Evolutionary conservation across 805 yeast genomes (phyloP), one percentile per base, ranked within the genome.

Genomic region (Suhomyces sp.): DNA sequence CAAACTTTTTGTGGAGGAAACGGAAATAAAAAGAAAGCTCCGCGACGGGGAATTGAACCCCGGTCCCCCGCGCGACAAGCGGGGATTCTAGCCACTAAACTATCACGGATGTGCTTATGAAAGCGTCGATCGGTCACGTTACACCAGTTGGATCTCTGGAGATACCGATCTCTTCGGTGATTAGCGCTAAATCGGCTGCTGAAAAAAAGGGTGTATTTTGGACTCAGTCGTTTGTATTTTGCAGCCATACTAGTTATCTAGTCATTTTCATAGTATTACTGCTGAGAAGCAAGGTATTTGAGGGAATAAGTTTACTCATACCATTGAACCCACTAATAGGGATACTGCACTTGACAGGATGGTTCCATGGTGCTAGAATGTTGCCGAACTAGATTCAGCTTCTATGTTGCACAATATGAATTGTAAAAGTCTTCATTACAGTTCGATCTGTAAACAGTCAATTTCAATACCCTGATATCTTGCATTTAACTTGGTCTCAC

Each of bases 51-150:
- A 36, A 36, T 36, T 36, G 41, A 38, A 38, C 42, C 42, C 42
- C 42, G 42, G 42, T 38, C 42, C 42, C 42, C 42, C 42, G 42
- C 42, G 42, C 42, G 42, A 38, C 42, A 38, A 38, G 42, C 42
- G 42, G 42, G 42, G 42, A 38, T 38, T 38, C 42, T 38, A 38
- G 42, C 42, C 42, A 38, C 42, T 38, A 38, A 38, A 38, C 42
- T 38, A 38, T 38, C 42, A 15, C 33, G 33, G 33, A 29, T 12
- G 10, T 29, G 33, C n/a, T 29, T 5, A 12, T 29, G 33, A 6
- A 29, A 12, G 5, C 5, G 2, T 1, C 2, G 33, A 12, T 29
- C n/a, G n/a, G n/a, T 12, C 33, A 10, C 33, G 6, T 1, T 12
- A 10, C n/a, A 12, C n/a, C 3, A 29, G 13, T 29, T 5, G 12